Base-by-base conservation (phyloP, 2,329 filamentous ascomycete genomes). In the Venturia aucupariae region DNA sequence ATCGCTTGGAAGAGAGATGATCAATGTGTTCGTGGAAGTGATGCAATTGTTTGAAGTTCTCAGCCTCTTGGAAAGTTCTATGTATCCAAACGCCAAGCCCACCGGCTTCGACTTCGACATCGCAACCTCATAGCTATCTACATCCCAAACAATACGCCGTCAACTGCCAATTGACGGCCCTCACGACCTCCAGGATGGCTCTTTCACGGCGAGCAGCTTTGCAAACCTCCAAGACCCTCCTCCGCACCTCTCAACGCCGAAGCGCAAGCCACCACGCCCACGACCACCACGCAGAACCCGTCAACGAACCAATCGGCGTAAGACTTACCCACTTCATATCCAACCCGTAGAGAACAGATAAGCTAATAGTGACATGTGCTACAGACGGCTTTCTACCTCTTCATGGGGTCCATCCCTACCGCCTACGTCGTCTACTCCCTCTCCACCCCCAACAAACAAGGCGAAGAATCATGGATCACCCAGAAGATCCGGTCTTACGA, bases 381-480 rank as follows among this genome's bases (percentile, higher is more conserved):
- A 51, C 44, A 64, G 63, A 51, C n/a, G 2, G 63, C 38, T 22
- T 64, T 54, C 32, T 61, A 64, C 32, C 38, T 64, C 17, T 24
- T 30, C 22, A 1, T 64, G 22, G 63, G 38, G 10, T 15, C 63
- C 24, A 44, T 64, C 24, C 55, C 63, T 15, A 11, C 27, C 54
- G n/a, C 32, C 27, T 64, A 51, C 27, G 27, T 61, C 63, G 15
- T 64, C 13, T 60, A 57, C 41, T 13, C 22, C 15, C 54, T 61
- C 38, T n/a, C 55, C 22, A 32, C 32, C 19, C 22, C 24, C n/a
- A 22, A 38, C 27, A 39, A 44, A 27, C n/a, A 32, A 8, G 51
- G 38, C n/a, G 51, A 64, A 19, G 35, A 63, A 57, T 48, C 62
- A 41, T 64, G 39, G 38, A 35, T 64, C 15, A 63, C 62, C 17